Base-by-base conservation (phyloP, 306 rosid species). In the Alnus rubra region DNA sequence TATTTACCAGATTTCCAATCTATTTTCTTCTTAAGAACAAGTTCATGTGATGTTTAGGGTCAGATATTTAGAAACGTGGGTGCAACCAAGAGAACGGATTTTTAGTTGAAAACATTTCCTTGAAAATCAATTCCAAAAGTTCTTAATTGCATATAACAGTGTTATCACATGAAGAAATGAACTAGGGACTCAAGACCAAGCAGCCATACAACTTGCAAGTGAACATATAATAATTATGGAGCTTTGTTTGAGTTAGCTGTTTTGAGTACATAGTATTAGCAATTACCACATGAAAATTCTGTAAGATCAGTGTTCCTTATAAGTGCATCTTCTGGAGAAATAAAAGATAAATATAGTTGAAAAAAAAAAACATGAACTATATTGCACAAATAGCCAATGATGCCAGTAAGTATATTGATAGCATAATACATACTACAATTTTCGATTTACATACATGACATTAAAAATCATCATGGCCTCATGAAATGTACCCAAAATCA, bases 21-120 rank as follows among this genome's bases (percentile, higher is more conserved):
- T 9, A 54, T 76, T 52, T 42, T 56, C 45, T 60, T 74, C 31
- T 28, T 59, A 16, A 72, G 44, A 49, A 31, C 19, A 33, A 63
- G 39, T 63, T 14, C 69, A 63, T 5, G 67, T 35, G 44, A 63
- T 14, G 3, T 62, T 31, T 62, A 0, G 7, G n/a, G 42, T 31
- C n/a, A 30, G 3, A 67, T 67, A 11, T 39, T 67, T 7, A 37
- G 71, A 68, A 78, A 37, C 45, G 71, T 45, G 59, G 8, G 19
- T 77, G 71, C 55, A 71, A 78, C 48, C 51, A 63, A 44, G 31
- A 14, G 65, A 79, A 72, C 12, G 63, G 60, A 80, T 3, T 67
- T 67, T 65, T 67, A n/a, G 50, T 42, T 67, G 51, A 68, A 18
- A 42, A 7, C 2, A 4, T 33, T 35, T 42, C 51, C 28, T 42